Conservation (phyloP, 768 basidiomycete species). For the Lactarius evosmus region DNA sequence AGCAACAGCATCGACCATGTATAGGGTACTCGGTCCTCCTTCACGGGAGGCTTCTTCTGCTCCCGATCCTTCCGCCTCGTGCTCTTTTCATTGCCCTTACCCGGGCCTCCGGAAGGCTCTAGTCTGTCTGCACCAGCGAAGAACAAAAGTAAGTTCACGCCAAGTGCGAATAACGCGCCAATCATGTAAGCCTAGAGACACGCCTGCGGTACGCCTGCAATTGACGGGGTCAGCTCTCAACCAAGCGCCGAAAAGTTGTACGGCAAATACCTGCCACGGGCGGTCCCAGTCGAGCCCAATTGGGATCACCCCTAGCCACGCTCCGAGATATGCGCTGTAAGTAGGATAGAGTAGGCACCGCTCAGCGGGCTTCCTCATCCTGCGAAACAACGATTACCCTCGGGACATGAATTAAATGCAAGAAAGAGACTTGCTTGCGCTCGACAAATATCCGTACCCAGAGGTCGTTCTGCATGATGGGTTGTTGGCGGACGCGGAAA, state of each 20-base stretch:
- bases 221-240: slow-evolving; percentile 17
- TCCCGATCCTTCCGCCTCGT: slow-evolving; percentile 13
- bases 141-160: slow-evolving; percentile 37
- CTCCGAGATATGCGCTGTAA: slow-evolving; percentile 65
- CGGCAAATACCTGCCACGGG: slow-evolving; percentile 79
- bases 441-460: slow-evolving; percentile 84
- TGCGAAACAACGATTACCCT: slow-evolving; percentile 29
- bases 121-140: slow-evolving; percentile 29
- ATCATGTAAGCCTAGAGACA: slow-evolving; percentile 64
- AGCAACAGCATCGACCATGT: not conserved
- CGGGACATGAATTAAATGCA: not conserved
- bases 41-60: slow-evolving; percentile 1
- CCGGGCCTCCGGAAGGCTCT: not conserved
- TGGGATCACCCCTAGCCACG: slow-evolving; percentile 79
- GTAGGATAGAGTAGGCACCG: slow-evolving; percentile 76
- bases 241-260: slow-evolving; percentile 2
- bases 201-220: slow-evolving; percentile 76
- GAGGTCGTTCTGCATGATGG: slow-evolving; percentile 54
- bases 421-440: slow-evolving; percentile 56
- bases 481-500: slow-evolving; percentile 34
- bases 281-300: slow-evolving; percentile 96
- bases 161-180: slow-evolving; percentile 55
- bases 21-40: not conserved
- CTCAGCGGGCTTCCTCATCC: slow-evolving; percentile 65
- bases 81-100: not conserved